Evolutionary conservation across 2,329 filamentous ascomycete species (phyloP), one percentile per base, ranked within the genome.

Genomic region (Aureobasidium zeae): DNA sequence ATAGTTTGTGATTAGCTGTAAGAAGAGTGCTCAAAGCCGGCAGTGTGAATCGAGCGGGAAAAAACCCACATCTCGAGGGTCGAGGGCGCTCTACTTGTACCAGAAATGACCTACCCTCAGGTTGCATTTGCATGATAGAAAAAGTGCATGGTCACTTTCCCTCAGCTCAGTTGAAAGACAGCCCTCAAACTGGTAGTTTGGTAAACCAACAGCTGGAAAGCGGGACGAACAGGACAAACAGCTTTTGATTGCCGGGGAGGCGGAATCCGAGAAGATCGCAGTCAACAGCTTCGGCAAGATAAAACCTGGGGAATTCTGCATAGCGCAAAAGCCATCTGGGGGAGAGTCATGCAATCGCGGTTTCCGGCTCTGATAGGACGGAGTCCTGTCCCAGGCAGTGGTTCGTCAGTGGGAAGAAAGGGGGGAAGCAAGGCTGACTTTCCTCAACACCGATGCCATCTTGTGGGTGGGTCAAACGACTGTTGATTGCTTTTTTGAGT

Each of bases 111-210:
- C 12, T n/a, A 11, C 16, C 8, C 6, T 15, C 17, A 22, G 16
- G 34, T 34, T 44, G 35, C 31, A 44, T 21, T 17, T 43, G 38
- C 38, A 26, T 32, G 13, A 43, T 24, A 10, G n/a, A 25, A 25
- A 25, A 25, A 25, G 22, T 42, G 29, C 38, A 29, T 32, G 29
- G n/a, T n/a, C n/a, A 33, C 20, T 24, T 19, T 20, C 12, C 7
- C 16, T 13, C 21, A 33, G 29, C 24, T 12, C 28, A 44, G n/a
- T n/a, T n/a, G n/a, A n/a, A n/a, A n/a, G n/a, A n/a, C n/a, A n/a
- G n/a, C n/a, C n/a, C n/a, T 35, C 39, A 22, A 30, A 13, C 24
- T 15, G 6, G 12, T 17, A n/a, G 15, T 31, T 24, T 24, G 20
- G 26, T 31, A 32, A 9, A 29, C 24, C 39, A 35, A 35, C n/a